Conservation (phyloP, 495 filamentous ascomycete genomes). For the Penicillium egyptiacum region DNA sequence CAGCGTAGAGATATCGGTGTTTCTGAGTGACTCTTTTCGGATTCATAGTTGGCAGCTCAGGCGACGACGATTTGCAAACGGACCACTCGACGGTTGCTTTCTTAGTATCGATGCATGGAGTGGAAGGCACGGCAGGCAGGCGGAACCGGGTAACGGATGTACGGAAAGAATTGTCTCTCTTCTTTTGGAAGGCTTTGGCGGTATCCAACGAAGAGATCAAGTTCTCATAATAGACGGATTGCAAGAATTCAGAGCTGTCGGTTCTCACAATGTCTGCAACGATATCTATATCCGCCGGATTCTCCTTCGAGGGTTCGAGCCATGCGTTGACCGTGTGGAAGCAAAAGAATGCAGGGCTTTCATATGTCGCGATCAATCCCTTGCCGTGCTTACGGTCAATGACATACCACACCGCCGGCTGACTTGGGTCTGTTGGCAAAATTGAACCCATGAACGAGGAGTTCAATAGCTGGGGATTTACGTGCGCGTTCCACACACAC, state of each 20-base stretch:
- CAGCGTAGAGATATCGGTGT: slow-evolving; percentile 65
- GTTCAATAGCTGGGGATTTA: slow-evolving; percentile 58
- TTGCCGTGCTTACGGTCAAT: slow-evolving; percentile 55
- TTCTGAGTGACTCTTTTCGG: slow-evolving; percentile 50
- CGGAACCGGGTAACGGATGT: slow-evolving; percentile 50
- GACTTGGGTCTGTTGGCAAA: slow-evolving; percentile 45
- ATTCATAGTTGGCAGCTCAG: slow-evolving; percentile 72
- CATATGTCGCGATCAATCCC: slow-evolving; percentile 60
- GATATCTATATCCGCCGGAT: slow-evolving; percentile 47
- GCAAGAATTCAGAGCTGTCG: slow-evolving; percentile 53
- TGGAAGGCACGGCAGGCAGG: slow-evolving; percentile 37
- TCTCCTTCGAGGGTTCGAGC: slow-evolving; percentile 51
- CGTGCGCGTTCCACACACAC: slow-evolving; percentile 60
- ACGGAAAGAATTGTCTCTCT: slow-evolving; percentile 32
- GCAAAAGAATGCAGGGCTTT: slow-evolving; percentile 63
- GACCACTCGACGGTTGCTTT: slow-evolving; percentile 39
- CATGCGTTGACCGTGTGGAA: slow-evolving; percentile 79
- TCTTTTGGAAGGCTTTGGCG: slow-evolving; percentile 29
- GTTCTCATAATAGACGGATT: slow-evolving; percentile 57
- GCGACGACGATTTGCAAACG: slow-evolving; percentile 27
- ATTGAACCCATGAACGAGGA: slow-evolving; percentile 29
- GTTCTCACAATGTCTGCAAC: slow-evolving; percentile 59
- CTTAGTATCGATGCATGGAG: slow-evolving; percentile 11
- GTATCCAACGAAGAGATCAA: slow-evolving; percentile 44
- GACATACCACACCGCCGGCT: slow-evolving; percentile 64